Evolutionary conservation across 148 eudicot genomes (phyloP).

Genomic region (Pharnaceum exiguum): DNA sequence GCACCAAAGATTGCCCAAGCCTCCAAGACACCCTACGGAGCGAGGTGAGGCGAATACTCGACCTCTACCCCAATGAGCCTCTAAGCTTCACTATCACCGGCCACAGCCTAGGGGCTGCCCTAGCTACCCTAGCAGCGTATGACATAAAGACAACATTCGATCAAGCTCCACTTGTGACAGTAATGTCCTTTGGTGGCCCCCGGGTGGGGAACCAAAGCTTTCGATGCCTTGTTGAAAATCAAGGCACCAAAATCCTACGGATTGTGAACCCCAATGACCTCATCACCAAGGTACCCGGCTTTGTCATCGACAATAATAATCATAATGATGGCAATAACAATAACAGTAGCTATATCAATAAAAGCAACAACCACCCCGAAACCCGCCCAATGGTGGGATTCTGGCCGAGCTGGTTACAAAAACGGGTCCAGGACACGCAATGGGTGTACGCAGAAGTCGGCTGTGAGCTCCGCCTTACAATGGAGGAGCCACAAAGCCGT

Average conservation of each 20-base stretch:
- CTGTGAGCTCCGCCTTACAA: conserved; percentile 49
- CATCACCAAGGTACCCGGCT: conserved; percentile 76
- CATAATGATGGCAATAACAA: neutral
- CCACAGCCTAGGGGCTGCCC: conserved; percentile 86
- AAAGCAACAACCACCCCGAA: neutral
- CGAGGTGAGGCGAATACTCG: conserved; percentile 39
- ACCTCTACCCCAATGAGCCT: conserved; percentile 37
- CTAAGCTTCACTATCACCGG: conserved; percentile 81
- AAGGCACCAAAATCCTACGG: conserved; percentile 60
- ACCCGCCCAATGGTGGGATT: neutral
- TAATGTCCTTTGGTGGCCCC: conserved; percentile 84
- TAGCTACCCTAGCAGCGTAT: conserved; percentile 73
- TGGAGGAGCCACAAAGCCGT: conserved; percentile 19
- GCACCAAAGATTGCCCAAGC: conserved; percentile 31
- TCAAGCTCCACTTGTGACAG: conserved; percentile 48
- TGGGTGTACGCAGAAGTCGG: conserved; percentile 89
- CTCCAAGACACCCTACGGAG: conserved; percentile 37
- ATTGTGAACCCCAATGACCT: conserved; percentile 74
- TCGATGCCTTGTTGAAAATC: conserved; percentile 42
- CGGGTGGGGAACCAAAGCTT: conserved; percentile 74
- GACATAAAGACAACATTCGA: conserved; percentile 52
- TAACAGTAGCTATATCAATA: neutral
- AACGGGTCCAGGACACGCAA: conserved; percentile 39
- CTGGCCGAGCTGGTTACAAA: conserved; percentile 46
- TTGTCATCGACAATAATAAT: conserved; percentile 34